A percentile compares a stretch with the other conserved stretches of the same genome.
phyloP scores from a whole-genome alignment of 805 yeast genomes.

The Ogataea minuta region DNA sequence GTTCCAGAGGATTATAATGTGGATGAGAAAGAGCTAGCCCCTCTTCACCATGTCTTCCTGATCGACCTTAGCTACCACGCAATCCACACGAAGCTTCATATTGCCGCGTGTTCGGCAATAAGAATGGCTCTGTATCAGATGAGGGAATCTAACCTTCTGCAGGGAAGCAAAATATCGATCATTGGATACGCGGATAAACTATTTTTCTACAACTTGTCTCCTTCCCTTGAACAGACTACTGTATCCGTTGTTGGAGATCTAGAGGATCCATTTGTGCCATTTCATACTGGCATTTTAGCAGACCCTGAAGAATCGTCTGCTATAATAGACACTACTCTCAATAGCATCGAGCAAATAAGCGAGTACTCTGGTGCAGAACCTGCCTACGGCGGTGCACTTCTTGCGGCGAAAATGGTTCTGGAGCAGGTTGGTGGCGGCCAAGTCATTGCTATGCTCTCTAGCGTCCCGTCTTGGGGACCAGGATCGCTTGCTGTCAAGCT shows the following conservation, averaged over 20 bases:
- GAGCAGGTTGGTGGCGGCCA: constrained; percentile 78
- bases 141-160: constrained; percentile 31
- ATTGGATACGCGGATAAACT: constrained; percentile 71
- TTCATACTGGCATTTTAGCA: constrained; percentile 72
- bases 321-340: constrained; percentile 66
- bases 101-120: constrained; percentile 67
- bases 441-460: constrained; percentile 62
- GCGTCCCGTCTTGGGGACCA: constrained; percentile 78
- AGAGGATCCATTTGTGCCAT: constrained; percentile 80
- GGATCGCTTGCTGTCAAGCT: constrained; percentile 58
- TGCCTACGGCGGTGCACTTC: constrained; percentile 75
- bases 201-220: constrained; percentile 68
- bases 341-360: constrained; percentile 50
- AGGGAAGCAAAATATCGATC: constrained; percentile 59
- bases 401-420: constrained; percentile 63
- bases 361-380: constrained; percentile 53
- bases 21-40: constrained; percentile 37
- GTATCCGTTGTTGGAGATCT: constrained; percentile 66
- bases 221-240: constrained; percentile 53
- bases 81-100: constrained; percentile 56
- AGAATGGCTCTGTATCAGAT: constrained; percentile 48
- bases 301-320: constrained; percentile 66
- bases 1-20: constrained; percentile 74
- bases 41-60: constrained; percentile 68
- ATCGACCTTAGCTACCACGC: constrained; percentile 67